Conservation (phyloP, 345 rosid genomes). For the Citropsis articulata region DNA sequence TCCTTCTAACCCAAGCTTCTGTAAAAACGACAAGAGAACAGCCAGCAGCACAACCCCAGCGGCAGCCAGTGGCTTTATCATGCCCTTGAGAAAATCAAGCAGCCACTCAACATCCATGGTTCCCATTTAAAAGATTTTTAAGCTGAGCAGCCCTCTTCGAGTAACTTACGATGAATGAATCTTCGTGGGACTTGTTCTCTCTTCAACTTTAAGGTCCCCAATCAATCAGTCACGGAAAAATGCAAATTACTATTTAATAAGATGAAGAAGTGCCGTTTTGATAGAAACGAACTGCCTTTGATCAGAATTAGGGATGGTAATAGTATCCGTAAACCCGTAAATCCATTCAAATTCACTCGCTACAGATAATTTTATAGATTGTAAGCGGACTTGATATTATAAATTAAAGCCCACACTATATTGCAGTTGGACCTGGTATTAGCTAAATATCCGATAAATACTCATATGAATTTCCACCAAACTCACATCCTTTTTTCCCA, state of each 20-base stretch:
- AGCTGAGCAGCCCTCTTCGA: too few species aligned
- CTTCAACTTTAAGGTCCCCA: too few species aligned
- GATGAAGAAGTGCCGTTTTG: neutral
- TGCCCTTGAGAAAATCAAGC: conserved; percentile 52
- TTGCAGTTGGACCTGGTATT: rapidly evolving
- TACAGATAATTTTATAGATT: too few species aligned
- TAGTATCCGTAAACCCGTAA: too few species aligned
- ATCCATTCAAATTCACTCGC: rapidly evolving
- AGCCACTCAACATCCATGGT: conserved; percentile 54
- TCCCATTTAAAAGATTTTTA: neutral
- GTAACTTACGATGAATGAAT: too few species aligned
- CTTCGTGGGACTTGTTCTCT: too few species aligned
- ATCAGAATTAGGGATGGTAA: neutral
- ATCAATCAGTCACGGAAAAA: neutral
- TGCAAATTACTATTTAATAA: neutral
- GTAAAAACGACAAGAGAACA: conserved; percentile 49
- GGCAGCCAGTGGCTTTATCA: conserved; percentile 82
- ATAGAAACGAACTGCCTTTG: conserved; percentile 31
- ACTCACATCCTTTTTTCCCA: too few species aligned
- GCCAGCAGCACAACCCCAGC: conserved; percentile 70
- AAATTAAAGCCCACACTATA: too few species aligned
- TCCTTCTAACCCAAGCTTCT: conserved; percentile 61
- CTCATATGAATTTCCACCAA: rapidly evolving
- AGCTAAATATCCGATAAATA: too few species aligned
- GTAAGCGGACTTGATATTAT: too few species aligned